These are phyloP conservation scores for Ceratobasidium sp. DNA, from an alignment of 1,284 basidiomycete species.

Conservation along the genomic window DNA sequence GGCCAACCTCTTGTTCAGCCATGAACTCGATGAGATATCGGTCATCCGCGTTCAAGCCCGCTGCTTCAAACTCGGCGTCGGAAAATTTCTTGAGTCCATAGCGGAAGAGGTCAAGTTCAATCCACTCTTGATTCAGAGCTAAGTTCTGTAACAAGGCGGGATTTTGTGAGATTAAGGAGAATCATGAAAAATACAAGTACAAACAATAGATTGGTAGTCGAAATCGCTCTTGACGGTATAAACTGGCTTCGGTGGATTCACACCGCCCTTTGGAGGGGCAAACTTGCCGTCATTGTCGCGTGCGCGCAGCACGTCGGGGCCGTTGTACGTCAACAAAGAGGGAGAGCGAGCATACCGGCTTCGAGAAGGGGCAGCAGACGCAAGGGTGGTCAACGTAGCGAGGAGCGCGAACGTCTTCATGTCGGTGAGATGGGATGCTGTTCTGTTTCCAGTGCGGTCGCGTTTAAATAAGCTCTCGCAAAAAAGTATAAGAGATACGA, in stretches of 20 bases:
- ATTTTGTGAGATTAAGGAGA: background rate
- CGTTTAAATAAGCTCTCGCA: slow-evolving; percentile 8
- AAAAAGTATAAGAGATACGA: background rate
- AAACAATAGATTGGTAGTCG: slow-evolving; percentile 71
- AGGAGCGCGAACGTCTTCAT: slow-evolving; percentile 36
- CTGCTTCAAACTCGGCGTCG: slow-evolving; percentile 67
- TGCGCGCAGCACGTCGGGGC: slow-evolving; percentile 1
- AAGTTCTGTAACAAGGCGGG: slow-evolving; percentile 55
- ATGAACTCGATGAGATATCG: slow-evolving; percentile 69
- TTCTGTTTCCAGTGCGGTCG: background rate
- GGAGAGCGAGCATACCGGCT: slow-evolving; percentile 18
- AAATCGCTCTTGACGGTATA: slow-evolving; percentile 69
- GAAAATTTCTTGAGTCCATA: slow-evolving; percentile 70
- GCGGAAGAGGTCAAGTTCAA: slow-evolving; percentile 71
- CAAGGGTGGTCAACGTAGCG: slow-evolving; percentile 6
- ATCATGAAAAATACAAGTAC: slow-evolving; percentile 35
- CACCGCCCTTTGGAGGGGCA: slow-evolving; percentile 35
- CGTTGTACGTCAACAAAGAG: slow-evolving; percentile 20
- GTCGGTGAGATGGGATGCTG: background rate
- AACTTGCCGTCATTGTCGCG: slow-evolving; percentile 38
- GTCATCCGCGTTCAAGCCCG: slow-evolving; percentile 68
- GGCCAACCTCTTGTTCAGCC: slow-evolving; percentile 72
- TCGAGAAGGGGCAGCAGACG: slow-evolving; percentile 27
- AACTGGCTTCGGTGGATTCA: slow-evolving; percentile 60
- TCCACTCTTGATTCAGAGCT: slow-evolving; percentile 66